phyloP scores from a whole-genome alignment of 257 asterid species.

The Lycium barbarum region DNA sequence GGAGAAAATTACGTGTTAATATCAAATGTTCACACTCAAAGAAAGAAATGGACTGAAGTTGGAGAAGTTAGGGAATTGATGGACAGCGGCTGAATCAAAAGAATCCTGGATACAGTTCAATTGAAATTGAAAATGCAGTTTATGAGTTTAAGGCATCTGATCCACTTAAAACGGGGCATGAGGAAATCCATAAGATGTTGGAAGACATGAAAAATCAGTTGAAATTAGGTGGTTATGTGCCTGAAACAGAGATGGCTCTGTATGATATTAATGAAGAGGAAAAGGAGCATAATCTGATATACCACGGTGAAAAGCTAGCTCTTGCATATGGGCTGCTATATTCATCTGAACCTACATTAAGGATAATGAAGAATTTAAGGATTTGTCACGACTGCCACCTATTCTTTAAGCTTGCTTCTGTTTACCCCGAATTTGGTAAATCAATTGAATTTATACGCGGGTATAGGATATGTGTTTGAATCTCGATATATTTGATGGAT shows the following conservation, averaged over 20 bases:
- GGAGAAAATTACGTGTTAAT: conserved; percentile 43
- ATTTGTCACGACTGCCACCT: conserved; percentile 45
- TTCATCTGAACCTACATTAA: conserved; percentile 22
- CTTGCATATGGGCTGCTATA: conserved; percentile 41
- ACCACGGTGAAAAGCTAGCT: conserved; percentile 45
- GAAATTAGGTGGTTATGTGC: conserved; percentile 36
- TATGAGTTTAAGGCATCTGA: conserved; percentile 36
- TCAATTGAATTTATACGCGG: too few species aligned
- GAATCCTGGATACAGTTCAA: conserved; percentile 42
- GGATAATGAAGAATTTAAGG: conserved; percentile 43
- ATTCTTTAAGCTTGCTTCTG: conserved; percentile 40
- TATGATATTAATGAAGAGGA: conserved; percentile 44
- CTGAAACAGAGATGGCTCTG: conserved; percentile 28
- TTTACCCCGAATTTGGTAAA: too few species aligned
- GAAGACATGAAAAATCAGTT: conserved; percentile 36
- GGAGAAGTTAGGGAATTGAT: conserved; percentile 40
- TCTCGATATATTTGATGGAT: too few species aligned
- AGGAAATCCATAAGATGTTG: conserved; percentile 30
- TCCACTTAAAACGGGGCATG: conserved; percentile 32
- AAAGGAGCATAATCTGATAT: conserved; percentile 36
- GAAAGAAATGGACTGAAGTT: conserved; percentile 39
- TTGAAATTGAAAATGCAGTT: conserved; percentile 38
- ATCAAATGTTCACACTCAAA: conserved; percentile 44
- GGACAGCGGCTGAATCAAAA: conserved; percentile 38
- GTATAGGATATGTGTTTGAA: too few species aligned